Conservation (phyloP, 768 basidiomycete genomes). For the Panaeolus papilionaceus region DNA sequence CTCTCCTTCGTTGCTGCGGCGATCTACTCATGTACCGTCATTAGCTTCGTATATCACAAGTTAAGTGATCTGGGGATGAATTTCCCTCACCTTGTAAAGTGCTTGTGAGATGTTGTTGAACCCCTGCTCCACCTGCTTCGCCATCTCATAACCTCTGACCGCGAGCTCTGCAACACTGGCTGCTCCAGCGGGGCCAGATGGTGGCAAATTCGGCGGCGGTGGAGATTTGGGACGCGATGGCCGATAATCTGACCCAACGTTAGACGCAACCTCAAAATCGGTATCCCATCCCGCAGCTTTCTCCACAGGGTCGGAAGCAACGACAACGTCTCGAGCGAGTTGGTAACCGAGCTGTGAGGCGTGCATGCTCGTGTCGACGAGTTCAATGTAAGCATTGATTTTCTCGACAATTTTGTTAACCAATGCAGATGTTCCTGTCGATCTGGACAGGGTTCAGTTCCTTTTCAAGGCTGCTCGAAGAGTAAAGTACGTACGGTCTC, state of each 20-base stretch:
- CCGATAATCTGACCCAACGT: slow-evolving; percentile 9
- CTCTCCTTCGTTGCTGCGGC: slow-evolving; percentile 46
- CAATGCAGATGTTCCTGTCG: slow-evolving; percentile 23
- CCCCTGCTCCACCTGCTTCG: slow-evolving; percentile 31
- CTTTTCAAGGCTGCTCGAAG: neutral
- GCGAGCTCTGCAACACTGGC: slow-evolving; percentile 32
- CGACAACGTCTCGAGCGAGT: slow-evolving; percentile 33
- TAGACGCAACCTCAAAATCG: slow-evolving; percentile 16
- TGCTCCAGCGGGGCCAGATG: slow-evolving; percentile 25
- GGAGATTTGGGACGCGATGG: slow-evolving; percentile 16
- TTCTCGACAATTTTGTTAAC: slow-evolving; percentile 36
- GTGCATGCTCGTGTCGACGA: slow-evolving; percentile 38
- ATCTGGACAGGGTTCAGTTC: slow-evolving; percentile 25
- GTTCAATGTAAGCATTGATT: slow-evolving; percentile 32
- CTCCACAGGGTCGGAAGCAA: slow-evolving; percentile 29
- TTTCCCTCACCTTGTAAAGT: slow-evolving; percentile 39
- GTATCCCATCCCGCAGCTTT: slow-evolving; percentile 21
- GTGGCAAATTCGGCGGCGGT: neutral
- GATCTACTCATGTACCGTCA: slow-evolving; percentile 32
- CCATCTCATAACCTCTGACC: slow-evolving; percentile 33
- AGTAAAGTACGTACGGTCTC: slow-evolving; percentile 33
- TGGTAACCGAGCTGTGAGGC: slow-evolving; percentile 35
- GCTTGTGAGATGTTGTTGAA: slow-evolving; percentile 44
- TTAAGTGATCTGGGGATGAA: neutral
- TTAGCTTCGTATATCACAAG: neutral